Percentiles rank a stretch among this genome's conserved stretches.
These are phyloP conservation scores for Glycine tomentella DNA, from an alignment of 306 rosid species.

Conservation along the genomic window DNA sequence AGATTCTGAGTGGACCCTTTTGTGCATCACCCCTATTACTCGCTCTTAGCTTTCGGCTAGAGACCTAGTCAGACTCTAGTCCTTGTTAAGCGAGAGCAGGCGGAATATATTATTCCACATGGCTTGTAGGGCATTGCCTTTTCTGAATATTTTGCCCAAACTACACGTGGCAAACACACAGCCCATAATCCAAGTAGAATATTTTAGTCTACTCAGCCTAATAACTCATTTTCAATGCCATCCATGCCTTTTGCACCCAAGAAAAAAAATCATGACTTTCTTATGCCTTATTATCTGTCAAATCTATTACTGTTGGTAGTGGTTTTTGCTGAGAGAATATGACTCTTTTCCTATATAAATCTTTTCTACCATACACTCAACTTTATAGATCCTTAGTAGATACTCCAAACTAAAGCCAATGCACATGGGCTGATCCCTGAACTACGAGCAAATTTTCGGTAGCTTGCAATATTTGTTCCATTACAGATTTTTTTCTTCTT, in stretches of 20 bases:
- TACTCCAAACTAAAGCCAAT: not conserved
- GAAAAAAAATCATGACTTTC: conserved; percentile 13
- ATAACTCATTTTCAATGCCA: not conserved
- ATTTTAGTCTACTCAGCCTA: not conserved
- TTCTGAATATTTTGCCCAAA: conserved; percentile 8
- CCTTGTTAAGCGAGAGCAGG: conserved; percentile 53
- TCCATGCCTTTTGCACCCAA: not conserved
- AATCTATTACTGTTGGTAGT: conserved; percentile 23
- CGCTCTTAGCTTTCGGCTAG: conserved; percentile 60
- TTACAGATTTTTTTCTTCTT: not conserved
- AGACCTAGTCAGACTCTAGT: conserved; percentile 57
- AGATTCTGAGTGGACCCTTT: conserved; percentile 21
- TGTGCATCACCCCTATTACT: conserved; percentile 16
- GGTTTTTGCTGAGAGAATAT: conserved; percentile 53
- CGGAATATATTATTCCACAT: conserved; percentile 59
- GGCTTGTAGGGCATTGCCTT: conserved; percentile 39
- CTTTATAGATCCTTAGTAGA: conserved; percentile 33
- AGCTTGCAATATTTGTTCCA: not conserved
- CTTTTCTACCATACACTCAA: conserved; percentile 37
- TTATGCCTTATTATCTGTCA: not conserved
- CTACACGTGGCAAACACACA: not conserved
- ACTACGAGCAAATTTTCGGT: not conserved
- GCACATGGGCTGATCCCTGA: conserved; percentile 11
- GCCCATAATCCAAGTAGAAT: not conserved
- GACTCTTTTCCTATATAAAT: conserved; percentile 33